phyloP scores from a whole-genome alignment of 2,329 filamentous ascomycete genomes.

The Colletotrichum nymphaeae region DNA sequence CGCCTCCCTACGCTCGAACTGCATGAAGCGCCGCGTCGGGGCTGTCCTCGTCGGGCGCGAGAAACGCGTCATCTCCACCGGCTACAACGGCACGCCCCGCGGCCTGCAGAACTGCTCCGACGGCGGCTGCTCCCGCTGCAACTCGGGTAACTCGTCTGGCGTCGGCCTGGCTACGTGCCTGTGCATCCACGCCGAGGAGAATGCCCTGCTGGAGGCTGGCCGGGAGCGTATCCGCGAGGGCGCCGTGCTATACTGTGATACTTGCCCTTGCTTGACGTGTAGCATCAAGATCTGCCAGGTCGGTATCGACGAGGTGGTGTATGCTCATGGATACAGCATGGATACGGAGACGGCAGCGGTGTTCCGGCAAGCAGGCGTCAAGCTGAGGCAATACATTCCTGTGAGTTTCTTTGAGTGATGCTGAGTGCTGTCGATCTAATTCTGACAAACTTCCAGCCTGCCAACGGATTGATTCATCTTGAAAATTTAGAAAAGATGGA shows the following conservation, averaged over 20 bases:
- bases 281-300: constrained; percentile 99
- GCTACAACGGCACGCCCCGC: constrained; percentile 97
- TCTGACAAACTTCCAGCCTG: constrained; percentile 58
- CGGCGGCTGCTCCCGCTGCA: constrained; percentile 91
- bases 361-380: constrained; percentile 85
- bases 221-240: constrained; percentile 87
- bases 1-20: constrained; percentile 91
- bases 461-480: constrained; percentile 73
- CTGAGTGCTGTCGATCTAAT: background rate
- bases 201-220: constrained; percentile 93
- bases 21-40: constrained; percentile 97
- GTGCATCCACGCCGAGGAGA: constrained; percentile 98
- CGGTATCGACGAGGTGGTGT: constrained; percentile 95
- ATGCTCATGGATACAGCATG: constrained; percentile 94
- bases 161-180: constrained; percentile 86
- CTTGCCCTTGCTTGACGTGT: constrained; percentile 96
- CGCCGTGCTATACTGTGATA: constrained; percentile 91
- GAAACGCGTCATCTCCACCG: constrained; percentile 90
- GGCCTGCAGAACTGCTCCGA: constrained; percentile 91
- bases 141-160: constrained; percentile 77
- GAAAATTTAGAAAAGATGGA: constrained; percentile 69
- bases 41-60: constrained; percentile 88
- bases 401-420: constrained; percentile 61
- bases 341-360: constrained; percentile 86
- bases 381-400: constrained; percentile 87